A percentile compares a stretch with the other conserved stretches of the same genome.
Evolutionary conservation across 768 basidiomycete species (phyloP).

Genomic region (Hygrophorus russula): DNA sequence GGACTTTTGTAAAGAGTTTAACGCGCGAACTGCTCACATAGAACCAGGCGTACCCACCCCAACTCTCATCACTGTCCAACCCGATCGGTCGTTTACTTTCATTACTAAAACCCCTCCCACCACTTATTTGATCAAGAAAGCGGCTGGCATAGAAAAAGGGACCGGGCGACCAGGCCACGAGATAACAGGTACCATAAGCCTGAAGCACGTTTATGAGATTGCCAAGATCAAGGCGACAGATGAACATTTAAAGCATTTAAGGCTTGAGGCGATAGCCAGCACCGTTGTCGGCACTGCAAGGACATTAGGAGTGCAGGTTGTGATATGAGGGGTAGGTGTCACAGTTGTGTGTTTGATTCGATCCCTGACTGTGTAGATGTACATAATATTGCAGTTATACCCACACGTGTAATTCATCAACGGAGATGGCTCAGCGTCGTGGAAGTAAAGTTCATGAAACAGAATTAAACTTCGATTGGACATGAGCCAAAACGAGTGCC

Average conservation of each 20-base stretch:
- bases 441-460: constrained; percentile 24
- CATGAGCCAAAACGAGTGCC: constrained; percentile 15
- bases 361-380: too few species aligned
- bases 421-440: too few species aligned
- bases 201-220: constrained; percentile 99
- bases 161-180: constrained; percentile 75
- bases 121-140: constrained; percentile 83
- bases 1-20: constrained; percentile 99
- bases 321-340: too few species aligned
- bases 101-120: constrained; percentile 86
- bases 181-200: constrained; percentile 67
- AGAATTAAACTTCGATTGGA: constrained; percentile 30
- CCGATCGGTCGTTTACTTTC: constrained; percentile 94
- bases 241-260: constrained; percentile 77
- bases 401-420: neutral
- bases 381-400: neutral
- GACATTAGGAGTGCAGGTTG: constrained; percentile 83
- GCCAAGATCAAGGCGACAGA: constrained; percentile 93
- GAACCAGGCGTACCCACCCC: constrained; percentile 80
- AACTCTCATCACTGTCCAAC: constrained; percentile 86
- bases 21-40: constrained; percentile 88
- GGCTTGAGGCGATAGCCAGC: constrained; percentile 79
- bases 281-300: constrained; percentile 83
- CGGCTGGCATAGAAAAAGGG: constrained; percentile 85
- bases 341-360: too few species aligned